A percentile compares a stretch with the other conserved stretches of the same genome.
Conservation (phyloP, 2,329 filamentous ascomycete species). For the Colletotrichum aenigma region DNA sequence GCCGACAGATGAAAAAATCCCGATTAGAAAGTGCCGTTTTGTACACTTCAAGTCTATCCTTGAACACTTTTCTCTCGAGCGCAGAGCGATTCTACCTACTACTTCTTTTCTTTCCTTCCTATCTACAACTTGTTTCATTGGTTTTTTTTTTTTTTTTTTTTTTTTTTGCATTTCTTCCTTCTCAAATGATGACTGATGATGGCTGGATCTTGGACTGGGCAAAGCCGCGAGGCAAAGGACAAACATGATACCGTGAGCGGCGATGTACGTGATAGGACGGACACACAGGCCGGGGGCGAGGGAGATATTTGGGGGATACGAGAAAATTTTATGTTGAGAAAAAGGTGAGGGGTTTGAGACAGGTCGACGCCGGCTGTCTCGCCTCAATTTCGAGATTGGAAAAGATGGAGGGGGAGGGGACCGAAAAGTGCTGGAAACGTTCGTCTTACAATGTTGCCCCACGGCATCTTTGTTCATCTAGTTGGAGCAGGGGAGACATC, state of each 20-base stretch:
- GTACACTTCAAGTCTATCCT: conserved; percentile 23
- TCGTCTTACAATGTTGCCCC: conserved; percentile 31
- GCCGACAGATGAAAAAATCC: not conserved
- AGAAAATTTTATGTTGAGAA: not conserved
- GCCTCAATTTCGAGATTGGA: not conserved
- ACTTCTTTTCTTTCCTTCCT: not conserved
- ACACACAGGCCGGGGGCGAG: not conserved
- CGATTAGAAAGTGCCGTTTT: conserved; percentile 3
- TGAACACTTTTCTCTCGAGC: conserved; percentile 13
- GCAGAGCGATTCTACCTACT: not conserved
- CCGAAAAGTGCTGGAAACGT: conserved; percentile 15
- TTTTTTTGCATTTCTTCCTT: not conserved
- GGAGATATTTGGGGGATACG: not conserved
- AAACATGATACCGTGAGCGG: not conserved
- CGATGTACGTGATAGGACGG: not conserved
- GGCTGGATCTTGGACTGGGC: conserved; percentile 3
- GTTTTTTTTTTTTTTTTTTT: too few species aligned
- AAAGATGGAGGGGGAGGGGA: not conserved
- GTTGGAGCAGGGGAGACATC: not conserved
- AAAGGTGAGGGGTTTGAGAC: not conserved
- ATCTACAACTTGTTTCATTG: not conserved
- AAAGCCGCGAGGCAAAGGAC: conserved; percentile 7
- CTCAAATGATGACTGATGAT: conserved; percentile 17
- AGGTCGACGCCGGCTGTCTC: not conserved
- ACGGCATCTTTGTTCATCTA: conserved; percentile 33